Evolutionary conservation across 78 protist species (phyloP).

Genomic region (Cavenderia fasciculata): DNA sequence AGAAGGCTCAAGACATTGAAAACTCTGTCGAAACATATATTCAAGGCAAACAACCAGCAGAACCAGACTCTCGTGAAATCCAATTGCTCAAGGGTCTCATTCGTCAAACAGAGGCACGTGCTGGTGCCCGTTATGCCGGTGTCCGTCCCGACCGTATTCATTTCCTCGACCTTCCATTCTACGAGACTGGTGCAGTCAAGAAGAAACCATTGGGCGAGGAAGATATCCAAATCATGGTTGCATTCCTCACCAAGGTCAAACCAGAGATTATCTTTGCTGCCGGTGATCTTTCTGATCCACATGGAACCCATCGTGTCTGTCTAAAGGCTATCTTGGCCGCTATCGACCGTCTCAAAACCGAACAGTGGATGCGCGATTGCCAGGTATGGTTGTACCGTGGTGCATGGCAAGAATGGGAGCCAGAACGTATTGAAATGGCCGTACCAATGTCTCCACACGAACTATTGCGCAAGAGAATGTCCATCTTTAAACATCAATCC

Average conservation of each 20-base stretch:
- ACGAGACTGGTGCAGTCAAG: conserved; percentile 86
- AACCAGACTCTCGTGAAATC: conserved; percentile 52
- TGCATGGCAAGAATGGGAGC: conserved; percentile 90
- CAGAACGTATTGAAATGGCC: conserved; percentile 81
- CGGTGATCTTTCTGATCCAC: conserved; percentile 91
- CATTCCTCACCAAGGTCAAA: conserved; percentile 62
- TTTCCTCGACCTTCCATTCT: conserved; percentile 90
- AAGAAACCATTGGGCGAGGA: conserved; percentile 87
- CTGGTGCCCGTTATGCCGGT: conserved; percentile 81
- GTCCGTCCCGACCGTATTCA: conserved; percentile 43
- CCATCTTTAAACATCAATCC: conserved; percentile 87
- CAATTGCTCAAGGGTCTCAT: conserved; percentile 82
- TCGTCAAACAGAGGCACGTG: conserved; percentile 85
- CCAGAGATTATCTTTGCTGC: conserved; percentile 87
- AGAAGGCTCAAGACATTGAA: background rate
- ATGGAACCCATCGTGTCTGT: conserved; percentile 90
- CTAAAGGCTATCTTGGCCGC: conserved; percentile 74
- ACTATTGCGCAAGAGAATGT: conserved; percentile 71
- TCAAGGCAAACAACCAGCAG: conserved; percentile 41
- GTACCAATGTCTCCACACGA: conserved; percentile 87
- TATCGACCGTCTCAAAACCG: conserved; percentile 52
- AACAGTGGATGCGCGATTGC: conserved; percentile 72
- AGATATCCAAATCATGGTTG: conserved; percentile 81
- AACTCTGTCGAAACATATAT: conserved; percentile 20
- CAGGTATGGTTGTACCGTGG: conserved; percentile 90